Base-by-base conservation (phyloP, 2,329 filamentous ascomycete species). In the Nothopassalora personata region DNA sequence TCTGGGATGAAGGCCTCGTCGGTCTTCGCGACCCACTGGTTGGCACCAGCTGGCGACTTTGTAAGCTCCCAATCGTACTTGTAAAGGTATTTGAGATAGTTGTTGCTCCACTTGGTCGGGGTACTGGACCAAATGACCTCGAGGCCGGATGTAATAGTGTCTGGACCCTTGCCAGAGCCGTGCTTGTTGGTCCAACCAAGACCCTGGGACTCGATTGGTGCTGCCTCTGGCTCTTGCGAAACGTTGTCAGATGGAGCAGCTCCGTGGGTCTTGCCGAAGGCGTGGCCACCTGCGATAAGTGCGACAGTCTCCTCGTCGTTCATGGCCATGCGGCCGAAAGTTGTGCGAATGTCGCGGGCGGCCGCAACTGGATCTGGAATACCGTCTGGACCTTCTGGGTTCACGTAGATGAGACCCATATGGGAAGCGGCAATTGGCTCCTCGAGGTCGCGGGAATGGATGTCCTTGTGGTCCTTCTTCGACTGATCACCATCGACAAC, bases 321-420 rank as follows among this genome's bases (percentile, higher is more conserved):
- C 89, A 92, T 91, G 62, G 85, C 88, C 88, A 92, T 91, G 72
- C 88, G 87, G 63, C 80, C 80, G 67, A 91, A 92, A 18, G 89
- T 90, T 59, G 79, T 81, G 64, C 87, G 87, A 70, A 91, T 91
- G 68, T 92, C 89, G 58, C 80, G 75, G 46, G 84, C 89, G 1
- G 89, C 81, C 13, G 86, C 86, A 45, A 86, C 73, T 19, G 87
- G 86, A 70, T 91, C 87, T 3, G 87, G 86, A 57, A 82, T 82
- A 60, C 84, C 87, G 66, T 91, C 85, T 30, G 89, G 89, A 7
- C 89, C 88, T 73, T 91, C 86, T 2, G 89, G 88, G 77, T 92
- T 91, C 61, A 91, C 88, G 72, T 92, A 92, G 72, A 92, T 91
- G 68, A 92, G 76, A 70, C 88, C 88, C 85, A 89, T 88, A 75